Conservation (phyloP, 495 filamentous ascomycete species). For the Rhypophila decipiens region DNA sequence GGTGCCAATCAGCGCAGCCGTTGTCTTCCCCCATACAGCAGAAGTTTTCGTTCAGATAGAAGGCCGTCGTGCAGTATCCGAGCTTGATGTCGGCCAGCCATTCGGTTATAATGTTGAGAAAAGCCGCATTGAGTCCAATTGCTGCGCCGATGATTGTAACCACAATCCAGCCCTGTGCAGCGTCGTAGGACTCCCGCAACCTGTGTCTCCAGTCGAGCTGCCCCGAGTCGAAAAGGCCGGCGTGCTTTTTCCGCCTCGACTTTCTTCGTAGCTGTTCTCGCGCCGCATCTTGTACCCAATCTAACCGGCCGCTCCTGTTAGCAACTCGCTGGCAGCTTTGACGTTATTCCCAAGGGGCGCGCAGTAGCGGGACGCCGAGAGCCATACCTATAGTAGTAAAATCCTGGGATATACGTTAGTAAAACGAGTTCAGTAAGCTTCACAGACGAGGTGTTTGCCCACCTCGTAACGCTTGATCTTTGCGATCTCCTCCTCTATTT, state of each 20-base stretch:
- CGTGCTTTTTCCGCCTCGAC: slow-evolving; percentile 63
- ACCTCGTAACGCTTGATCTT: slow-evolving; percentile 97
- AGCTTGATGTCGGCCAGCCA: slow-evolving; percentile 96
- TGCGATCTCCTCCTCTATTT: slow-evolving; percentile 89
- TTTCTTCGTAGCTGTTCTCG: slow-evolving; percentile 80
- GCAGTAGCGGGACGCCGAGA: neutral
- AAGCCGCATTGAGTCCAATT: slow-evolving; percentile 88
- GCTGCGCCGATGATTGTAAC: slow-evolving; percentile 88
- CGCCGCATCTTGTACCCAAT: slow-evolving; percentile 97
- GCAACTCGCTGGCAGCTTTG: too few relatives aligned
- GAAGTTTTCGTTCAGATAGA: slow-evolving; percentile 96
- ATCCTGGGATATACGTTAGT: slow-evolving; percentile 26
- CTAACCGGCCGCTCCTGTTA: slow-evolving; percentile 31
- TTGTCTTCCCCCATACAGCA: slow-evolving; percentile 97
- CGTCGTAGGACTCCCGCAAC: slow-evolving; percentile 84
- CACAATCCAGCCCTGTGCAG: slow-evolving; percentile 96
- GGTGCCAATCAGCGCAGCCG: slow-evolving; percentile 84
- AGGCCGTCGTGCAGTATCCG: slow-evolving; percentile 87
- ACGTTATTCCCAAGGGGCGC: neutral
- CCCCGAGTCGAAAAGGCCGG: slow-evolving; percentile 69
- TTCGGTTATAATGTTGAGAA: slow-evolving; percentile 93
- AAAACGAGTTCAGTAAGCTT: neutral
- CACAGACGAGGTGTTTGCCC: neutral
- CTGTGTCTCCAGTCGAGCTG: slow-evolving; percentile 74
- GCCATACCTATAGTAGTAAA: slow-evolving; percentile 84